phyloP scores from a whole-genome alignment of 169 alveolate genomes.

The Eimeria zaria region DNA sequence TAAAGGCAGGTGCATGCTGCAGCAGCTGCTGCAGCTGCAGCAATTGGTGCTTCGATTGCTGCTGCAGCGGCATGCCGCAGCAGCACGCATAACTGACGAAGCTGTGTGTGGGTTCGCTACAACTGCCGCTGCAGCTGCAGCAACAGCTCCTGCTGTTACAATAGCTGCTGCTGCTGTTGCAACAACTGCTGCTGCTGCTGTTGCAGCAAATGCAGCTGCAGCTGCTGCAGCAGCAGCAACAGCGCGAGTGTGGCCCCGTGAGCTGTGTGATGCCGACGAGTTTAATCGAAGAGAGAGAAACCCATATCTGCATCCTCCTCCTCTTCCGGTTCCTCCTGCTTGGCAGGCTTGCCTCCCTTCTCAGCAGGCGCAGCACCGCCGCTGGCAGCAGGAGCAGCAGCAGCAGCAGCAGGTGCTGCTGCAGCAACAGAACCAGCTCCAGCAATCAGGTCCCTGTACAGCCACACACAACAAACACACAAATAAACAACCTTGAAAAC shows the following conservation, averaged over 20 bases:
- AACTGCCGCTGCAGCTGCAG: not conserved
- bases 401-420: constrained; percentile 57
- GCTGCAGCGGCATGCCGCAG: not conserved
- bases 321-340: constrained; percentile 80
- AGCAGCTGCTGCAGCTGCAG: not conserved
- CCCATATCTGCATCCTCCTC: constrained; percentile 85
- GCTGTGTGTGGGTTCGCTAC: not conserved
- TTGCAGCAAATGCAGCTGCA: not conserved
- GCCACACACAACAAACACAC: not conserved
- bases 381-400: constrained; percentile 69
- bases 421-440: constrained; percentile 80
- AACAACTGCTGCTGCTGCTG: not conserved
- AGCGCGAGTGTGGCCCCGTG: not conserved
- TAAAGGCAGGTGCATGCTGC: not conserved
- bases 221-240: not conserved
- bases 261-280: not conserved
- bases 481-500: too few relatives aligned
- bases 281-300: constrained; percentile 80
- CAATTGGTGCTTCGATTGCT: not conserved
- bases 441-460: constrained; percentile 66
- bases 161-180: not conserved
- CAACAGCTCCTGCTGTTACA: not conserved
- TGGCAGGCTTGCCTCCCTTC: constrained; percentile 64
- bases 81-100: not conserved
- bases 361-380: constrained; percentile 57